phyloP scores from a whole-genome alignment of 768 basidiomycete genomes.

The Sistotremastrum niveocremeum region DNA sequence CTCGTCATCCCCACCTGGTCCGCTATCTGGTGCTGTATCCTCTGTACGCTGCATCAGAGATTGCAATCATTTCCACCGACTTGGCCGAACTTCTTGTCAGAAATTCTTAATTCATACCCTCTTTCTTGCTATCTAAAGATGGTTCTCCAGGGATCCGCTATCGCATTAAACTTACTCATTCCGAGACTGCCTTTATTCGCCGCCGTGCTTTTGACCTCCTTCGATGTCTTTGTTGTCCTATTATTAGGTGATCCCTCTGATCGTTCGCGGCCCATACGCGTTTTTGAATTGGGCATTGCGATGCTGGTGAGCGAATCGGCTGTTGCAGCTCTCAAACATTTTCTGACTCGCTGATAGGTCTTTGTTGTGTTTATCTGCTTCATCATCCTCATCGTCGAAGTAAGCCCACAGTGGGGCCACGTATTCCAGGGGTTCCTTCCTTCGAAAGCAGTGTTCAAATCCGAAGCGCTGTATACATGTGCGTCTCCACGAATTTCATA shows the following conservation, averaged over 20 bases:
- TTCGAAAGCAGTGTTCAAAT: slow-evolving; percentile 12
- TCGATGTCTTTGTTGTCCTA: slow-evolving; percentile 31
- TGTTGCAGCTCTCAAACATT: not conserved
- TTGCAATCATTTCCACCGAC: slow-evolving; percentile 44
- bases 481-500: slow-evolving; percentile 17
- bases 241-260: slow-evolving; percentile 5
- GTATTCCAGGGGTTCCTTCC: slow-evolving; percentile 30
- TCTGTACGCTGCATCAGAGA: slow-evolving; percentile 29
- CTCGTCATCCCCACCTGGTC: slow-evolving; percentile 22
- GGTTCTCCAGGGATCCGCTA: slow-evolving; percentile 27
- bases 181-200: slow-evolving; percentile 35
- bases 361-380: slow-evolving; percentile 12
- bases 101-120: too few relatives aligned
- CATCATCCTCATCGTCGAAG: slow-evolving; percentile 27
- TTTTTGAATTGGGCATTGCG: slow-evolving; percentile 6
- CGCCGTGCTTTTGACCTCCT: slow-evolving; percentile 33
- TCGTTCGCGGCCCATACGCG: slow-evolving; percentile 1
- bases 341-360: not conserved
- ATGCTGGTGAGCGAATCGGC: slow-evolving; percentile 1
- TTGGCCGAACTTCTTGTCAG: slow-evolving; percentile 40
- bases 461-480: slow-evolving; percentile 10
- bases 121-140: too few relatives aligned
- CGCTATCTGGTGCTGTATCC: slow-evolving; percentile 32
- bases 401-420: slow-evolving; percentile 27
- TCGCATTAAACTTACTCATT: slow-evolving; percentile 40